Base-by-base conservation (phyloP, 164 flowering plant genomes). In the Vitis rotundifolia region DNA sequence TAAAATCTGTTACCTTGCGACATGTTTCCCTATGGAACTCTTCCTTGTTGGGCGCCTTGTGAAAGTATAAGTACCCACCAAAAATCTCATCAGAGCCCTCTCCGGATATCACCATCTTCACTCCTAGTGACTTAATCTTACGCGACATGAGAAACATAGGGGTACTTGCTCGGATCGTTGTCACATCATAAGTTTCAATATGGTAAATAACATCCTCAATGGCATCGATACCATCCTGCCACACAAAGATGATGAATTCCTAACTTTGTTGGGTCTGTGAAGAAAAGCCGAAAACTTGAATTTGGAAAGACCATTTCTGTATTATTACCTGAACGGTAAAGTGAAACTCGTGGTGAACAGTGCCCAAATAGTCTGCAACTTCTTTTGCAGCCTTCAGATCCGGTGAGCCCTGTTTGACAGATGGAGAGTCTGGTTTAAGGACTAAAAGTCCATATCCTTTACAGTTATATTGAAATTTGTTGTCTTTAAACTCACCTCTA, bases 131-230 rank as follows among this genome's bases (percentile, higher is more conserved):
- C 75, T 94, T 94, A 53, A 94, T 94, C 81, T 94, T 94, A 9
- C 98, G 89, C 2, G 99, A 81, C 94, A 94, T 91, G 1, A 94
- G 88, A 79, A 92, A 94, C 99, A 94, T 94, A 12, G 98, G 97
- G 5, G 97, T 94, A 79, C 98, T 94, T n/a, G 99, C 99, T 68
- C 99, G 82, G 71, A 94, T 87, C 9, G 99, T 91, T 0, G 98
- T 94, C 6, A 94, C 98, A 77, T 94, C 98, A 74, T 92, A 92
- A 1, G 97, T 90, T 79, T 94, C 97, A 31, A 89, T 75, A 63
- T 94, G 99, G 81, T 88, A 94, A 52, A 94, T 92, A 18, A 92
- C 99, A 71, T 94, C 99, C 71, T 94, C 99, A 73, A 92, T 89
- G 16, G 98, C 98, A 82, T 94, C 99, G 56, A 91, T 89, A 3